Evolutionary conservation across 257 asterid genomes (phyloP), one percentile per base, ranked within the genome.

Genomic region (Penstemon newberryi): DNA sequence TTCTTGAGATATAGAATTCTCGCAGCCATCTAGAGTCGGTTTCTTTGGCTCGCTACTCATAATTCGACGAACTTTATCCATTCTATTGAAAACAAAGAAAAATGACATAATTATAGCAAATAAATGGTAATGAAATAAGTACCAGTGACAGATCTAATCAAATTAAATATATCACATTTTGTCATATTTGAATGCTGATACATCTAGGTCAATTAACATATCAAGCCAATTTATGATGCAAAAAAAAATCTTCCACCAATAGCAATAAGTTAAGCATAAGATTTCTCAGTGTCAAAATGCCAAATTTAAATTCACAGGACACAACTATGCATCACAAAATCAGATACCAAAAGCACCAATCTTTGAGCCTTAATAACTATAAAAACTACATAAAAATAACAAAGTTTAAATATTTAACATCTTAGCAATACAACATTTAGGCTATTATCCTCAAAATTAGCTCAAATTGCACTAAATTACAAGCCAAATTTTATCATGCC

Each of bases 1-100:
- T 76, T 84, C 87, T 15, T 79, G 72, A 65, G 78, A 57, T 63
- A 69, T 36, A 56, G 89, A 66, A 78, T 49, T 73, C 70, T 83
- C 95, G 62, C 65, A 64, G 52, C 85, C 85, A 59, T 82, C 81
- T 59, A 69, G 18, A 54, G 58, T 36, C 42, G 77, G 40, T 46
- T 75, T 78, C 49, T 74, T 76, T 55, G 72, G 18, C 38, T 61
- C 84, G 5, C 59, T 66, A 70, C 65, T 87, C 96, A 89, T 87
- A 77, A 63, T 73, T 76, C 8, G 18, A 60, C 58, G 41, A 39
- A 65, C 13, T 19, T 40, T 12, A 36, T 25, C 39, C 45, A 47
- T 58, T 49, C 74, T 42, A 55, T 18, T 40, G 65, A 55, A 42
- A 18, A 58, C 36, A 52, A 45, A 36, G 64, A 62, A 47, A 13